phyloP scores from a whole-genome alignment of 2,329 filamentous ascomycete genomes.

The Onygena corvina region DNA sequence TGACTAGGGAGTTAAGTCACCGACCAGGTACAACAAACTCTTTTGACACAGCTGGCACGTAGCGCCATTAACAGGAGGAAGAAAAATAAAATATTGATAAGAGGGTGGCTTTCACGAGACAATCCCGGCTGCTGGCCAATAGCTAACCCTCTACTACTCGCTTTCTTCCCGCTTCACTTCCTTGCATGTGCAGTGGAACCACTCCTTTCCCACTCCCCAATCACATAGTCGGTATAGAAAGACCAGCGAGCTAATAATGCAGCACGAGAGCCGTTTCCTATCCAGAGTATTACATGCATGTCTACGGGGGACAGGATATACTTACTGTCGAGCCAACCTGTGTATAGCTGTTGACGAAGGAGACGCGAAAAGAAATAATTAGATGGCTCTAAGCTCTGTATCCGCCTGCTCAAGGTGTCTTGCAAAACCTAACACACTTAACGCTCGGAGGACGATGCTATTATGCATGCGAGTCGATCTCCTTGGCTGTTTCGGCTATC shows the following conservation, averaged over 20 bases:
- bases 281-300: not conserved
- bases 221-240: not conserved
- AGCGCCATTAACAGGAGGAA: not conserved
- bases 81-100: not conserved
- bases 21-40: not conserved
- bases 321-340: no score
- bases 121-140: not conserved
- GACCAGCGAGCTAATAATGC: not conserved
- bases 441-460: not conserved
- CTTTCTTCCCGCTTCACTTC: not conserved
- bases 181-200: not conserved
- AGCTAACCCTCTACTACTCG: not conserved
- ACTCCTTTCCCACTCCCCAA: not conserved
- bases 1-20: not conserved
- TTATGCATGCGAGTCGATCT: not conserved
- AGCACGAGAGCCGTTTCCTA: not conserved
- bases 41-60: not conserved
- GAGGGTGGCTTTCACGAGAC: not conserved
- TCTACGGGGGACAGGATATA: no score
- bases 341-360: no score
- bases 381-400: not conserved
- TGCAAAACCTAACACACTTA: not conserved
- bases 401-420: not conserved
- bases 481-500: not conserved
- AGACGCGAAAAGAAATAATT: not conserved